Base-by-base conservation (phyloP, 805 yeast genomes). In the Lachancea nothofagi region DNA sequence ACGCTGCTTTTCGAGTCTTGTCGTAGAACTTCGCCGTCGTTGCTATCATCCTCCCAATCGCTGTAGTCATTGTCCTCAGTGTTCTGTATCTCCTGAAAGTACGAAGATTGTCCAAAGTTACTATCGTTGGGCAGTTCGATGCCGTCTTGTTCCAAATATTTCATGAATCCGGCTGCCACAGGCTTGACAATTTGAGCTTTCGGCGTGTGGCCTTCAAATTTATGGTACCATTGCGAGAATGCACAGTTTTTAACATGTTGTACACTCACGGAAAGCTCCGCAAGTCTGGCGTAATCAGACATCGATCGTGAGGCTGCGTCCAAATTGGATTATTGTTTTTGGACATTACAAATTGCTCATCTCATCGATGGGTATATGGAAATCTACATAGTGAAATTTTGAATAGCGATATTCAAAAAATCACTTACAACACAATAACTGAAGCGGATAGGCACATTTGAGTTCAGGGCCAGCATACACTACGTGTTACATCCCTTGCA, bases 11-110 rank as follows among this genome's bases (percentile, higher is more conserved):
- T 43, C 7, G 44, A 47, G n/a, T 48, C 53, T 7, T 52, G 57
- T 13, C 46, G 52, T 2, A 49, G 51, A 2, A 38, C 49, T 5
- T 38, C 48, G 5, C 40, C 57, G 4, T 54, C 67, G 7, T 59
- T 64, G 2, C 60, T 67, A 3, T 64, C 73, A 1, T 69, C 77
- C 26, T 79, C 83, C 84, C 90, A 81, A 47, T 80, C 88, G 46
- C 86, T 77, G 55, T 83, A 83, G 24, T 80, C 87, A 44, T 77
- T 77, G 45, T 78, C 80, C 38, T 79, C 76, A 36, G 60, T 59
- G 7, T 69, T 63, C 12, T 53, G 49, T 2, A 60, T 50, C 1
- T 57, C 63, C 13, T 61, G 65, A 12, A 67, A 51, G 37, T 60
- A 59, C 31, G 49, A 47, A 1, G 62, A 64, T 19, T 56, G 49